phyloP scores from a whole-genome alignment of 2,329 filamentous ascomycete genomes.

The Sclerotinia sclerotiorum region DNA sequence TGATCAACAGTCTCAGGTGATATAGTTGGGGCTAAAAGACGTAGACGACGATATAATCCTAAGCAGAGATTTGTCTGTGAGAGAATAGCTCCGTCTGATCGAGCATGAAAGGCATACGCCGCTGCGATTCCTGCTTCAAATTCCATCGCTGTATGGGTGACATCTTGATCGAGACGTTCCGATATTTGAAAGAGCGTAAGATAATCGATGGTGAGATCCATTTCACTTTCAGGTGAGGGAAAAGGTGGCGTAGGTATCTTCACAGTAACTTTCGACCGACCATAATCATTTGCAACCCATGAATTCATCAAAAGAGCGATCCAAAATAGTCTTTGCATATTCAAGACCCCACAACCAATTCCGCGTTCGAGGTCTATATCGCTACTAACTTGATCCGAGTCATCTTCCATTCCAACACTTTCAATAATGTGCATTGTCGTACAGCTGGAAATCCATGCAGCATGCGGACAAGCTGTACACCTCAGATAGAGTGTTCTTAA shows the following conservation, averaged over 20 bases:
- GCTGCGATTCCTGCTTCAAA: conserved; percentile 18
- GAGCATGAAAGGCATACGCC: background rate
- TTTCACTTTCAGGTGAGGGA: background rate
- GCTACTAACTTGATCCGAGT: background rate
- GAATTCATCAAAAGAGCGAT: conserved; percentile 16
- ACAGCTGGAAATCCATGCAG: conserved; percentile 36
- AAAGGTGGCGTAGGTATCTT: conserved; percentile 15
- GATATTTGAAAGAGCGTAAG: conserved; percentile 16
- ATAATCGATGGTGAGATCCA: conserved; percentile 17
- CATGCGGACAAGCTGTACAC: conserved; percentile 34
- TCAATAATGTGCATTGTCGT: conserved; percentile 37
- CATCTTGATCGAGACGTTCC: conserved; percentile 16
- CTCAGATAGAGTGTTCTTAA: conserved; percentile 36
- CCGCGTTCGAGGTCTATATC: background rate
- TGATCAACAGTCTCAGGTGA: conserved; percentile 10
- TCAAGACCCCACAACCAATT: conserved; percentile 18
- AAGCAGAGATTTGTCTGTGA: conserved; percentile 16
- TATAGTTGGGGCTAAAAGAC: conserved; percentile 10
- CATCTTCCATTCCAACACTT: conserved; percentile 29
- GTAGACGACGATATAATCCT: conserved; percentile 18
- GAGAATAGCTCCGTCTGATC: conserved; percentile 16
- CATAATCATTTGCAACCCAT: conserved; percentile 21
- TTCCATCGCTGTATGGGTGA: background rate
- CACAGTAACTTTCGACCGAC: conserved; percentile 16
- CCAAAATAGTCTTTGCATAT: conserved; percentile 15